Conservation (phyloP, 352 stramenopile species). For the Globisporangium heterothallicum region DNA sequence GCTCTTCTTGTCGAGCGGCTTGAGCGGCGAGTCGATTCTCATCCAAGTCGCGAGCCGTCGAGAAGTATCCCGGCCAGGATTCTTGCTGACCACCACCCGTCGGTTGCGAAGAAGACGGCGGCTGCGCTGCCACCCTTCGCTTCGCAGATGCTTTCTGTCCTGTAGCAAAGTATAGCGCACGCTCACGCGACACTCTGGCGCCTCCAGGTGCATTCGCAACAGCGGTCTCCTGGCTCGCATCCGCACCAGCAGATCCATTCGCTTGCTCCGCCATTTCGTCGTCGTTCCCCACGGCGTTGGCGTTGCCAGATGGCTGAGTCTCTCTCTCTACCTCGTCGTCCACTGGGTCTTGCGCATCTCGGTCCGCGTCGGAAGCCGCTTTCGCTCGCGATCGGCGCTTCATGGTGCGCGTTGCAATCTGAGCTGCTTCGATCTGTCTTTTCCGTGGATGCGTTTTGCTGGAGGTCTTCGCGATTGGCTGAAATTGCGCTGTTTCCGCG, state of each 20-base stretch:
- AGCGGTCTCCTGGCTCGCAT: background rate
- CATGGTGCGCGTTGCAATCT: conserved; percentile 9
- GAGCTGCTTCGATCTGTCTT: background rate
- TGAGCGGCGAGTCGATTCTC: conserved; percentile 63
- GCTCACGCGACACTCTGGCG: conserved; percentile 31
- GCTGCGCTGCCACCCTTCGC: background rate
- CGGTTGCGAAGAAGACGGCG: background rate
- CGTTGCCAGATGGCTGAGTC: background rate
- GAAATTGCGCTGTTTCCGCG: background rate
- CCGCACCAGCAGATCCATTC: background rate
- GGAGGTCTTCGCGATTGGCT: conserved; percentile 8
- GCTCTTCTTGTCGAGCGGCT: conserved; percentile 43
- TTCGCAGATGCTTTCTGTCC: conserved; percentile 8
- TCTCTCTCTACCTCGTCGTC: background rate
- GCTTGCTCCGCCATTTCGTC: conserved; percentile 2
- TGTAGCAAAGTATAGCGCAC: conserved; percentile 46
- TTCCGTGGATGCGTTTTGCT: background rate
- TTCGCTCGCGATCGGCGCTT: conserved; percentile 18
- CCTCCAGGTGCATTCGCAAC: conserved; percentile 16
- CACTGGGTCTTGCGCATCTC: background rate
- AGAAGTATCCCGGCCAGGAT: conserved; percentile 76
- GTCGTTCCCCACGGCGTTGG: background rate
- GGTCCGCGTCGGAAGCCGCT: background rate
- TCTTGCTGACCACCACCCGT: conserved; percentile 14
- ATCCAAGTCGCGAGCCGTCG: conserved; percentile 50